Conservation (phyloP, 371 early-diverging fungal species). For the Mucor mucedo region DNA sequence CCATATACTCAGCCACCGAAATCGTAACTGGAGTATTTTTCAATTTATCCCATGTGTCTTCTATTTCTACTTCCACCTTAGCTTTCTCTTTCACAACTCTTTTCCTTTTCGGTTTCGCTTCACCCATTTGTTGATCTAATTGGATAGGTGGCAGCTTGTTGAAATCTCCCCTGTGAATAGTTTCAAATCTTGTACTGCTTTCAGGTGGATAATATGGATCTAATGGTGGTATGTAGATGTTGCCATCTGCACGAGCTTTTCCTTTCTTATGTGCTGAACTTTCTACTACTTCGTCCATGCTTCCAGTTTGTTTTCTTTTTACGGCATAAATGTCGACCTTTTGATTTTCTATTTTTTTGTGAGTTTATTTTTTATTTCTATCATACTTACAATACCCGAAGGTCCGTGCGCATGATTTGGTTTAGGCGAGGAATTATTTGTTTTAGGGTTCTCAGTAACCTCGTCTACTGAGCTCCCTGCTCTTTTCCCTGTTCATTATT, state of each 20-base stretch:
- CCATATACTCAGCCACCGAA: slow-evolving; percentile 3
- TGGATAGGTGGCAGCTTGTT: not conserved
- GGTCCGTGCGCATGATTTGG: too few species aligned
- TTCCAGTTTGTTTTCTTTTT: not conserved
- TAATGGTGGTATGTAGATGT: too few species aligned
- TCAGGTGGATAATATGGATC: too few species aligned
- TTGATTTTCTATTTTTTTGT: not conserved
- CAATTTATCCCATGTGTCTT: slow-evolving; percentile 11
- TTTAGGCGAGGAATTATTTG: not conserved
- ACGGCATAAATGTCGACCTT: not conserved
- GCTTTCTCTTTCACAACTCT: not conserved
- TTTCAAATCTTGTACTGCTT: too few species aligned
- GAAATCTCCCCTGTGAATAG: too few species aligned
- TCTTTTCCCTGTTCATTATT: slow-evolving; percentile 5
- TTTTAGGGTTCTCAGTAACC: slow-evolving; percentile 6
- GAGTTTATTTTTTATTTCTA: not conserved
- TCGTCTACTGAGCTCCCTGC: slow-evolving; percentile 10
- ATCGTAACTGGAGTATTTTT: not conserved
- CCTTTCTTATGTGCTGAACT: too few species aligned
- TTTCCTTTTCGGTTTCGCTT: not conserved
- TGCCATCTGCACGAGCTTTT: too few species aligned
- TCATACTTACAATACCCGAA: too few species aligned
- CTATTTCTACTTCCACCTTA: not conserved
- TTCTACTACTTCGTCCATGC: not conserved
- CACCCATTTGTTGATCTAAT: not conserved